Evolutionary conservation across 208 protist species (phyloP), one percentile per base, ranked within the genome.

Genomic region (Trypanosoma platydactyli): DNA sequence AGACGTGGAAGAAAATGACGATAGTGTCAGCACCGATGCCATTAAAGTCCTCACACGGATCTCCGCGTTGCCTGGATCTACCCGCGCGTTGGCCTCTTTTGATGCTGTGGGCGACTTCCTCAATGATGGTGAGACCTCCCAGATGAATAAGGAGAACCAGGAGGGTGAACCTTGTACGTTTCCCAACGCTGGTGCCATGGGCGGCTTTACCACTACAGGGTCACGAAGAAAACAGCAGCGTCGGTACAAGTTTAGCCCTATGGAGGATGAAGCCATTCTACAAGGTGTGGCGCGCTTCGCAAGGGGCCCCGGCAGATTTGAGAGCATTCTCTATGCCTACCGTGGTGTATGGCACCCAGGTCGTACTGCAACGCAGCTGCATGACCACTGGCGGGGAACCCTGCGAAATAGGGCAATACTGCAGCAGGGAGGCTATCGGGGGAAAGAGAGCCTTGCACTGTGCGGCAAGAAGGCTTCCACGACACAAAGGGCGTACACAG

Each of bases 311-410:
- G 61, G 76, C 11, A 42, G 72, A 38, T 95, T 95, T 62, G 62
- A 77, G 22, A 79, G 73, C 41, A 95, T 95, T 58, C 78, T 79
- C 49, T 66, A 79, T 41, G 77, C 79, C 61, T 92, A 83, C 69
- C 70, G 62, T 24, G 20, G 16, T 20, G 84, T 89, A 13, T 93
- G 84, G 85, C 79, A 78, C 59, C 70, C 50, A 18, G 79, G 71
- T 12, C 77, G 89, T 27, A 93, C 86, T 1, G 44, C 85, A 12
- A 73, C 53, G 22, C 73, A 89, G 57, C 65, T 95, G 60, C 91
- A 83, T 61, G 84, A 95, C 60, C 89, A 95, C 72, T 95, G 89
- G 89, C 81, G 89, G 9, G 89, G 79, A 45, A 78, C 77, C 20
- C 65, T 93, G 60, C 77, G 78, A 11, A 70, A 76, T 1, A 68